A percentile compares a stretch with the other conserved stretches of the same genome.
phyloP scores from a whole-genome alignment of 2,329 filamentous ascomycete species.

The Monilinia fructicola region DNA sequence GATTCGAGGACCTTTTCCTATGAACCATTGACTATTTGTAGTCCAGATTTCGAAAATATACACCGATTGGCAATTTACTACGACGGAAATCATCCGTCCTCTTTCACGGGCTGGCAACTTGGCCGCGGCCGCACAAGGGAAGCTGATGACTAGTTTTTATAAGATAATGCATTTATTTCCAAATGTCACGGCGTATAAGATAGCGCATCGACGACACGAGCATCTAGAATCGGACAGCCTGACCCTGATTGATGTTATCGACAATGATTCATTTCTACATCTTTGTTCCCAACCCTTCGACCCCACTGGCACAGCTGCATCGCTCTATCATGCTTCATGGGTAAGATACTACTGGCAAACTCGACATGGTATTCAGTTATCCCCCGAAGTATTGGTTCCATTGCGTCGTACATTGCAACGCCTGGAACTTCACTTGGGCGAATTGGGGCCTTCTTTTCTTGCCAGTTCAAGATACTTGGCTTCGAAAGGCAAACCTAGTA shows the following conservation, averaged over 20 bases:
- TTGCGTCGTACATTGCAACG: background rate
- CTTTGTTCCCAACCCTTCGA: background rate
- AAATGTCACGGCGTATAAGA: background rate
- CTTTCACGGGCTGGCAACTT: background rate
- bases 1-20: background rate
- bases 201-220: background rate
- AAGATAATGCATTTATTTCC: background rate
- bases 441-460: background rate
- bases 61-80: background rate
- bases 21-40: background rate
- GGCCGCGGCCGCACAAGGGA: background rate
- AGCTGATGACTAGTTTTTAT: background rate
- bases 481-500: background rate
- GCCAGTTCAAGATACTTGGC: background rate
- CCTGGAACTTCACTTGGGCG: background rate
- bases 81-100: background rate
- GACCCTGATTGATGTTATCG: background rate
- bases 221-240: background rate
- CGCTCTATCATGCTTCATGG: background rate
- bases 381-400: background rate
- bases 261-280: background rate
- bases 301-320: background rate
- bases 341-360: background rate
- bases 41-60: background rate
- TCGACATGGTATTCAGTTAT: background rate